Conservation (phyloP, 345 rosid species). For the Erysimum cheiranthoides region DNA sequence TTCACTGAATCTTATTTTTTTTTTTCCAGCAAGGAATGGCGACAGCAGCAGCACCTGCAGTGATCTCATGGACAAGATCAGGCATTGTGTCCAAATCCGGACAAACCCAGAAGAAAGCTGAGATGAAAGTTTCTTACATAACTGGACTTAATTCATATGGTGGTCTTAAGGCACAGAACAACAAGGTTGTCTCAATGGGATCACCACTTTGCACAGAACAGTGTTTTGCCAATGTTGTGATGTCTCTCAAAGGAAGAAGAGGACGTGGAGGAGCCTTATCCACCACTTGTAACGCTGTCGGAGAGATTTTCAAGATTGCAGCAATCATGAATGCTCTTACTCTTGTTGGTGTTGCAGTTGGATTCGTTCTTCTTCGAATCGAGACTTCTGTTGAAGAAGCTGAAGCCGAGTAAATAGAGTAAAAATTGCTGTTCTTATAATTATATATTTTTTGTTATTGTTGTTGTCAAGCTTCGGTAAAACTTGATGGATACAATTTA, state of each 20-base stretch:
- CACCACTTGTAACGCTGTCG: conserved; percentile 52
- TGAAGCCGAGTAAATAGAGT: conserved; percentile 53
- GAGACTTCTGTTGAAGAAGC: conserved; percentile 68
- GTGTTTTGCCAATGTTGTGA: conserved; percentile 52
- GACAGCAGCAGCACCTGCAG: conserved; percentile 50
- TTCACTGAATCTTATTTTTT: not conserved
- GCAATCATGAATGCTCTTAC: conserved; percentile 65
- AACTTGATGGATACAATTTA: conserved; percentile 12
- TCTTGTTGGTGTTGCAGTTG: conserved; percentile 66
- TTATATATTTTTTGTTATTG: conserved; percentile 12
- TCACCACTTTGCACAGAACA: conserved; percentile 47
- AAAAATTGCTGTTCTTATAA: not conserved
- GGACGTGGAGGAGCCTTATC: conserved; percentile 51
- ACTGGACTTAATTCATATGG: conserved; percentile 49
- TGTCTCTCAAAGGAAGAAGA: conserved; percentile 46
- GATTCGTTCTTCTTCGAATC: conserved; percentile 63
- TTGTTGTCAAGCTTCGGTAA: conserved; percentile 35
- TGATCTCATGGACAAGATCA: conserved; percentile 38
- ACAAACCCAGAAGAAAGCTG: conserved; percentile 37
- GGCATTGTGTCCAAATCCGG: conserved; percentile 27
- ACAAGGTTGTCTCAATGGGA: conserved; percentile 49
- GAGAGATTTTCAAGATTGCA: conserved; percentile 65
- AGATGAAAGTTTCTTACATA: conserved; percentile 45
- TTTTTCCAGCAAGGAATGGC: conserved; percentile 43
- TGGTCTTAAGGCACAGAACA: conserved; percentile 59